Percentiles rank a stretch among this genome's conserved stretches.
phyloP scores from a whole-genome alignment of 1,284 basidiomycete genomes.

The Apiotrichum veenhuisii region DNA sequence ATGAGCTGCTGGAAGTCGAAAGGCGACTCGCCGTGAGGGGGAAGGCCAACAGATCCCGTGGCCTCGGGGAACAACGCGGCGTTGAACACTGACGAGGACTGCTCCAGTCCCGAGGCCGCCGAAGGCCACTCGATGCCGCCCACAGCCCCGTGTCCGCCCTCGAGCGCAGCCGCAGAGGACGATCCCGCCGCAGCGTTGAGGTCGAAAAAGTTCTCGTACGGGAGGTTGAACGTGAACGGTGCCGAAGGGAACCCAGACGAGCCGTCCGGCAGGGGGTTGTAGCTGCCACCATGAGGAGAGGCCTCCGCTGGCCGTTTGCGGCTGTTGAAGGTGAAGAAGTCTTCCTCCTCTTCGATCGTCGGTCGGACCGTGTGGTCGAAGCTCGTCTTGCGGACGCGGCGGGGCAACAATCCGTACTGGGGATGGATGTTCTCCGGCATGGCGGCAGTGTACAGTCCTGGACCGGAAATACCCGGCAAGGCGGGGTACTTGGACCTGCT shows the following conservation, averaged over 20 bases:
- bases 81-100: constrained; percentile 6
- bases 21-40: constrained; percentile 23
- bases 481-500: constrained; percentile 14
- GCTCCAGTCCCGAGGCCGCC: background rate
- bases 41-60: background rate
- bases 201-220: constrained; percentile 66
- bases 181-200: constrained; percentile 30
- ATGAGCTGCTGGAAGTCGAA: constrained; percentile 51
- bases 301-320: constrained; percentile 46
- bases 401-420: constrained; percentile 60
- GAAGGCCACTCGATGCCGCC: background rate
- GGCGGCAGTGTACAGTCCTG: constrained; percentile 37
- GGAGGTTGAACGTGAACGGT: constrained; percentile 67
- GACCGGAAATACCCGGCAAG: constrained; percentile 48
- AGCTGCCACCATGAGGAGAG: constrained; percentile 35
- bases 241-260: constrained; percentile 60
- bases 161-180: background rate
- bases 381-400: constrained; percentile 82
- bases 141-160: constrained; percentile 22
- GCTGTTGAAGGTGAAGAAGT: constrained; percentile 12
- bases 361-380: constrained; percentile 76
- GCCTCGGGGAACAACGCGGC: constrained; percentile 7
- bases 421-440: constrained; percentile 49
- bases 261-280: constrained; percentile 32
- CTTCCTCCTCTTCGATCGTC: constrained; percentile 19